Evolutionary conservation across 177 flowering plant genomes (phyloP), one percentile per base, ranked within the genome.

Genomic region (Vitis hybrid): DNA sequence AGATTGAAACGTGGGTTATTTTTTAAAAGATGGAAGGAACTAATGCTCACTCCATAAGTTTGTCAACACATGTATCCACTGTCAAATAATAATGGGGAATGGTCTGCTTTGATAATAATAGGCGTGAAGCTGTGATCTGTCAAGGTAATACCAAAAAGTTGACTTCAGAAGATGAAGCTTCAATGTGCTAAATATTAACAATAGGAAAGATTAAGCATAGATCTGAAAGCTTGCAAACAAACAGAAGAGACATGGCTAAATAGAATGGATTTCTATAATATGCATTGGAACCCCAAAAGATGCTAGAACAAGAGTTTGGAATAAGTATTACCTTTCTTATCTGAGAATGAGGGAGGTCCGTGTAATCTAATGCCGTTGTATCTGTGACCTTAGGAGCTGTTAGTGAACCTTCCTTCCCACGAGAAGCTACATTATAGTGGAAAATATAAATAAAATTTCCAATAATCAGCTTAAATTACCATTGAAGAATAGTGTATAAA

Each of bases 31-130:
- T 44, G 5, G 53, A 4, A 14, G 44, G 65, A 74, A 68, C 2
- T 9, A 53, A 71, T 56, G 85, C 93, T 83, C 76, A 94, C 98
- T 80, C 89, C 91, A 94, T 86, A 20, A 94, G 94, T 71, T 92
- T 89, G 87, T 94, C 97, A 59, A 92, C 94, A 74, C 93, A 84
- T 50, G 93, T 78, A 78, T 94, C 98, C 22, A 94, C 96, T 61
- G 97, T 89, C 51, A 95, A 77, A 77, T 95, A 95, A 71, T 95
- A 95, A 74, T 95, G 99, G 31, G 99, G 99, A 80, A 95, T 95
- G n/a, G 92, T 90, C 80, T 95, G 98, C 80, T 95, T 95, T 49
- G 99, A 95, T 47, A 87, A 81, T 80, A 94, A 67, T 73, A 94
- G 82, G 38, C 97, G 90, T 70, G 97, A 88, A 69, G 99, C 98